A percentile compares a stretch with the other conserved stretches of the same genome.
These are phyloP conservation scores for Tulasnella sp. DNA, from an alignment of 768 basidiomycete genomes.

Conservation along the genomic window DNA sequence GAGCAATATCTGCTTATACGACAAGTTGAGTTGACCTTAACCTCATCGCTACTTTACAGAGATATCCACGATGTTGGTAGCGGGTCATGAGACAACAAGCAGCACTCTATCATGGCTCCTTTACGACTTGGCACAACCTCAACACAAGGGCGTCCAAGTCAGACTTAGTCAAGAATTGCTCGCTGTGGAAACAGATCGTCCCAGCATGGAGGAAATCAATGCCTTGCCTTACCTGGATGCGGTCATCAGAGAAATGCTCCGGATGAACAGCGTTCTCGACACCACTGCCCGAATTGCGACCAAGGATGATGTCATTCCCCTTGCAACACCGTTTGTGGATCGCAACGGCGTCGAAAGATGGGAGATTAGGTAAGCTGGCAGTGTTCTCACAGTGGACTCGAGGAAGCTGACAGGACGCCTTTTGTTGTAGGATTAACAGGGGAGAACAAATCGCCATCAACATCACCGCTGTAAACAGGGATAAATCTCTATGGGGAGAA, in stretches of 20 bases:
- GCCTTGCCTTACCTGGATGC: slow-evolving; percentile 24
- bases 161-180: slow-evolving; percentile 35
- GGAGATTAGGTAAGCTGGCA: slow-evolving; percentile 27
- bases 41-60: slow-evolving; percentile 27
- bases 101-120: slow-evolving; percentile 1
- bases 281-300: slow-evolving; percentile 33
- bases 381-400: background rate
- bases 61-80: slow-evolving; percentile 48
- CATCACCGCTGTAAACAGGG: slow-evolving; percentile 5
- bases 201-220: slow-evolving; percentile 20
- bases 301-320: slow-evolving; percentile 43
- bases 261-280: slow-evolving; percentile 43
- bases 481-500: slow-evolving; percentile 16
- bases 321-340: slow-evolving; percentile 37
- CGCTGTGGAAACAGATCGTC: slow-evolving; percentile 13
- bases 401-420: background rate
- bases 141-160: slow-evolving; percentile 37
- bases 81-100: slow-evolving; percentile 26
- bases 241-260: slow-evolving; percentile 45
- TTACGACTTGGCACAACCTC: slow-evolving; percentile 26
- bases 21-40: background rate
- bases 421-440: slow-evolving; percentile 4
- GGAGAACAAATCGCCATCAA: slow-evolving; percentile 7
- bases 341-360: slow-evolving; percentile 32
- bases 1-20: slow-evolving; percentile 18